A percentile compares a stretch with the other conserved stretches of the same genome.
phyloP scores from a whole-genome alignment of 306 rosid species.

The Vigna radiata region DNA sequence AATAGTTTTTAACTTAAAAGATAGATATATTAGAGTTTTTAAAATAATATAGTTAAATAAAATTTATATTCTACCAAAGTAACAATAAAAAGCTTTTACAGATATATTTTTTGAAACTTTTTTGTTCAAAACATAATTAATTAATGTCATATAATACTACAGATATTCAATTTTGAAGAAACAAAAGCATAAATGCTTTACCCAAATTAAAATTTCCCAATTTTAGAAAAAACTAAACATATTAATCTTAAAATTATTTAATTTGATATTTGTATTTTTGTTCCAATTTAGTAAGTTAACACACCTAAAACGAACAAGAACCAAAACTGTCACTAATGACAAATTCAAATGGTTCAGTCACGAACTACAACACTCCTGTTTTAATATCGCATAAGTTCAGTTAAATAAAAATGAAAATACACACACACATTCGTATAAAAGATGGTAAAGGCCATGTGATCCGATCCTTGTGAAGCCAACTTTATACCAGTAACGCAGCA shows the following conservation, averaged over 20 bases:
- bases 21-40: too few species aligned
- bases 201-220: too few species aligned
- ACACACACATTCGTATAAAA: constrained; percentile 11
- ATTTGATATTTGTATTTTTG: not conserved
- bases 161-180: too few species aligned
- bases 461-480: constrained; percentile 21
- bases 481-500: not conserved
- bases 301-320: constrained; percentile 10
- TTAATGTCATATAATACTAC: too few species aligned
- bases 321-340: constrained; percentile 9
- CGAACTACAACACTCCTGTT: constrained; percentile 2
- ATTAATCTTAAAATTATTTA: not conserved
- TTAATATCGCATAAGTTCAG: constrained; percentile 14
- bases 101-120: too few species aligned
- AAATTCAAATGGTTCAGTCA: constrained; percentile 13
- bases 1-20: too few species aligned
- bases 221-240: too few species aligned
- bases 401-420: constrained; percentile 33
- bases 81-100: too few species aligned
- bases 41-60: too few species aligned
- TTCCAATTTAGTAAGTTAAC: not conserved
- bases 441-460: constrained; percentile 7
- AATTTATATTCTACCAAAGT: too few species aligned
- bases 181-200: too few species aligned
- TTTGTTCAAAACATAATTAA: too few species aligned